Conservation (phyloP, 805 yeast genomes). For the Yamadazyma scolyti region DNA sequence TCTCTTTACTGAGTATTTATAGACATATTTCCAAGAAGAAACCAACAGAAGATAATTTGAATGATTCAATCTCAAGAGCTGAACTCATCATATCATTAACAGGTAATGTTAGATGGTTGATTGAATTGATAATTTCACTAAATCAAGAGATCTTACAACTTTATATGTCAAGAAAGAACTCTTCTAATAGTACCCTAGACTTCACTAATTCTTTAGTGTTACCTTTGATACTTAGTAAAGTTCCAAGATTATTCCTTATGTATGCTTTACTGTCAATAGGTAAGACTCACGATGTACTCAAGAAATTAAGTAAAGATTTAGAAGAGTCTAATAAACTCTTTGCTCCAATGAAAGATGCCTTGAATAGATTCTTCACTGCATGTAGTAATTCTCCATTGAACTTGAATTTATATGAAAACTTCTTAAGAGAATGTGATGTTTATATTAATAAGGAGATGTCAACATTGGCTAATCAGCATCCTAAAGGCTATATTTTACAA, state of each 20-base stretch:
- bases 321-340: slow-evolving; percentile 36
- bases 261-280: slow-evolving; percentile 66
- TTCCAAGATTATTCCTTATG: slow-evolving; percentile 63
- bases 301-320: slow-evolving; percentile 53
- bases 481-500: slow-evolving; percentile 34
- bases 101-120: slow-evolving; percentile 85
- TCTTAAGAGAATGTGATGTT: slow-evolving; percentile 55
- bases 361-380: slow-evolving; percentile 46
- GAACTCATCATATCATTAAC: slow-evolving; percentile 58
- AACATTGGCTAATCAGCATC: slow-evolving; percentile 16
- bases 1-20: slow-evolving; percentile 54
- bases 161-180: slow-evolving; percentile 18
- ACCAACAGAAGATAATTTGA: slow-evolving; percentile 46
- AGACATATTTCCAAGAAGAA: slow-evolving; percentile 65
- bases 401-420: slow-evolving; percentile 55
- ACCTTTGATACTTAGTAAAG: slow-evolving; percentile 62
- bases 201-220: slow-evolving; percentile 43
- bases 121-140: slow-evolving; percentile 69
- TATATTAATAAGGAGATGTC: slow-evolving; percentile 26
- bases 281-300: slow-evolving; percentile 54
- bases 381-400: slow-evolving; percentile 52
- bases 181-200: slow-evolving; percentile 17
- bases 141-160: slow-evolving; percentile 68
- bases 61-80: slow-evolving; percentile 55
- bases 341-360: slow-evolving; percentile 51